These are phyloP conservation scores for Metschnikowia hibisci DNA, from an alignment of 805 yeast species.

Conservation along the genomic window DNA sequence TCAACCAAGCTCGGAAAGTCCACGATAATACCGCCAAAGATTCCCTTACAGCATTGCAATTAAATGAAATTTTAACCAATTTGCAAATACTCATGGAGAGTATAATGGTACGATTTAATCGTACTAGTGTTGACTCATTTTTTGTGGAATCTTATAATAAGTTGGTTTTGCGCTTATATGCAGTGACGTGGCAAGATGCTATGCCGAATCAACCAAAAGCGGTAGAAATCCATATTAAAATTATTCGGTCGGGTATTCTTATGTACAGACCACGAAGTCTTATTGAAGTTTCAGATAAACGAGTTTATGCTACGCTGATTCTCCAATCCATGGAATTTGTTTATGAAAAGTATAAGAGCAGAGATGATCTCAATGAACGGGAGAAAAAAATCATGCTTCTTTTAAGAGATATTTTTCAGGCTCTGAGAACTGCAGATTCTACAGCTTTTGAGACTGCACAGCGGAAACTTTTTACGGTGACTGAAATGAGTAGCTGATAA, in stretches of 20 bases:
- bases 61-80: slow-evolving; percentile 20
- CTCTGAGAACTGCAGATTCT: not conserved
- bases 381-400: slow-evolving; percentile 21
- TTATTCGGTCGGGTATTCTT: slow-evolving; percentile 28
- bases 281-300: slow-evolving; percentile 19
- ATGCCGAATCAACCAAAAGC: slow-evolving; percentile 14
- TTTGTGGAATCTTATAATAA: slow-evolving; percentile 24
- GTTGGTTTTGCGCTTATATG: slow-evolving; percentile 23
- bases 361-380: slow-evolving; percentile 11
- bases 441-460: slow-evolving; percentile 1
- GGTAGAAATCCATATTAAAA: slow-evolving; percentile 22
- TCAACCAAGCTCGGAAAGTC: slow-evolving; percentile 11
- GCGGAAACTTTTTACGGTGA: not conserved
- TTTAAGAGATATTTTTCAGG: slow-evolving; percentile 18
- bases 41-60: slow-evolving; percentile 24
- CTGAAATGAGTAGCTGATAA: no score
- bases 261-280: slow-evolving; percentile 26
- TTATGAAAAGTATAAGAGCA: slow-evolving; percentile 19
- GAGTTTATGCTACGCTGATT: slow-evolving; percentile 18
- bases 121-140: slow-evolving; percentile 8
- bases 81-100: slow-evolving; percentile 23
- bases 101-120: slow-evolving; percentile 19
- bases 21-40: slow-evolving; percentile 26
- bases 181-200: slow-evolving; percentile 25
- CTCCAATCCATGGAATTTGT: slow-evolving; percentile 23